Percentiles rank a stretch among this genome's conserved stretches.
phyloP scores from a whole-genome alignment of 1,284 basidiomycete genomes.

The Melampsora americana region DNA sequence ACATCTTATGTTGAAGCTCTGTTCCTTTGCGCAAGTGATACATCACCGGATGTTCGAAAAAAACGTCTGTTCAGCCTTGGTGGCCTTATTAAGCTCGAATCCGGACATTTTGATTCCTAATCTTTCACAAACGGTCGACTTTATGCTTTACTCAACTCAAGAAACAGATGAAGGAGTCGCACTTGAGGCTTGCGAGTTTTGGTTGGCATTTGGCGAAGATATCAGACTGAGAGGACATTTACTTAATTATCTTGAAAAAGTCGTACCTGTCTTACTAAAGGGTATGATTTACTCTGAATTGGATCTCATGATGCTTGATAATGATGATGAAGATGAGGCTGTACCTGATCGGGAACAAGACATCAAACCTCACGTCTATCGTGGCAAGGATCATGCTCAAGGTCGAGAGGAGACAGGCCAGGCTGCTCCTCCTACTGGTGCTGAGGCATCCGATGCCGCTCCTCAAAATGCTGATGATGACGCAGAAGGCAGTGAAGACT shows the following conservation, averaged over 20 bases:
- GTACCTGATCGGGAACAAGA: constrained; percentile 84
- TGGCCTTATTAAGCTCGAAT: constrained; percentile 82
- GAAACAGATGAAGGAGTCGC: constrained; percentile 93
- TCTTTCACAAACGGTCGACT: constrained; percentile 91
- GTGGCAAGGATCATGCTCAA: constrained; percentile 64
- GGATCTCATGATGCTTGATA: constrained; percentile 90
- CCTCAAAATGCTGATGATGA: constrained; percentile 64
- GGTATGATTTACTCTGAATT: constrained; percentile 98
- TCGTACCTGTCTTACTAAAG: constrained; percentile 88
- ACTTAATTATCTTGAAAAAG: constrained; percentile 76
- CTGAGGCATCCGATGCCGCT: constrained; percentile 46
- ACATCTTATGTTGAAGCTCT: constrained; percentile 87
- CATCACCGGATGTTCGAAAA: constrained; percentile 86
- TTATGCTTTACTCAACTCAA: constrained; percentile 97
- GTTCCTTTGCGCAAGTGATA: constrained; percentile 91
- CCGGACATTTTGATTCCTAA: constrained; percentile 97
- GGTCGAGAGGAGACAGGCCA: constrained; percentile 13
- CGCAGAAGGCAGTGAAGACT: constrained; percentile 73
- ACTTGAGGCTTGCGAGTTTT: constrained; percentile 97
- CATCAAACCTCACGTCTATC: constrained; percentile 90
- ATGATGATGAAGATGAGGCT: constrained; percentile 67
- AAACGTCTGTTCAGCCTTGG: constrained; percentile 93
- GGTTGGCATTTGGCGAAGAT: constrained; percentile 98
- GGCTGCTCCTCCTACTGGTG: constrained; percentile 26
- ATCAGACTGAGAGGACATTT: constrained; percentile 77